These are phyloP conservation scores for Colletotrichum sp. DNA, from an alignment of 2,329 filamentous ascomycete genomes.

Conservation along the genomic window DNA sequence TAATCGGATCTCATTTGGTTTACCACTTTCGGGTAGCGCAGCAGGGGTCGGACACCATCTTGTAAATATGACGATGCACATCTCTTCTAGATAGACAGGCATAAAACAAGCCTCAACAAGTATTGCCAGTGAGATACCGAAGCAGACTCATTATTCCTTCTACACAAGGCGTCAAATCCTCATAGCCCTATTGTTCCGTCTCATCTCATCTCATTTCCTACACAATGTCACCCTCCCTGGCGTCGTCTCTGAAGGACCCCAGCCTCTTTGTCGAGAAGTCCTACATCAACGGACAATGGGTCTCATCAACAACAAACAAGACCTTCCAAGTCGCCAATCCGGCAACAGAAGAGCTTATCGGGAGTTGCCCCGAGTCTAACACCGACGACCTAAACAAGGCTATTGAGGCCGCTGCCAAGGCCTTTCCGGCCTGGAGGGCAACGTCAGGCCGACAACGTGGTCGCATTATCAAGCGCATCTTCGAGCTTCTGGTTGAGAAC, in stretches of 20 bases:
- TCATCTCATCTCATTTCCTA: not conserved
- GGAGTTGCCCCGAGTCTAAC: slow-evolving; percentile 72
- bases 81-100: not conserved
- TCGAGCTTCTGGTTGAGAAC: slow-evolving; percentile 66
- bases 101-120: not conserved
- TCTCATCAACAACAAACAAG: not conserved
- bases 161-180: not conserved
- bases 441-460: slow-evolving; percentile 62
- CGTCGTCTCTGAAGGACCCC: not conserved
- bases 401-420: slow-evolving; percentile 69
- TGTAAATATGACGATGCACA: not conserved
- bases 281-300: slow-evolving; percentile 5
- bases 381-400: slow-evolving; percentile 68
- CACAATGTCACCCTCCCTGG: not conserved
- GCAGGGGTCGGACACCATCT: not conserved
- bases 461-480: slow-evolving; percentile 64
- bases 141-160: not conserved
- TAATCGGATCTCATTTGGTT: not conserved
- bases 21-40: not conserved
- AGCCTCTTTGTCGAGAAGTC: not conserved
- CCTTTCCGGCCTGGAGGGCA: slow-evolving; percentile 61
- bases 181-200: not conserved
- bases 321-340: slow-evolving; percentile 56
- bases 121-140: not conserved
- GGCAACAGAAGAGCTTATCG: slow-evolving; percentile 69